Evolutionary conservation across 768 basidiomycete species (phyloP).

Genomic region (Gloeophyllum trabeum): DNA sequence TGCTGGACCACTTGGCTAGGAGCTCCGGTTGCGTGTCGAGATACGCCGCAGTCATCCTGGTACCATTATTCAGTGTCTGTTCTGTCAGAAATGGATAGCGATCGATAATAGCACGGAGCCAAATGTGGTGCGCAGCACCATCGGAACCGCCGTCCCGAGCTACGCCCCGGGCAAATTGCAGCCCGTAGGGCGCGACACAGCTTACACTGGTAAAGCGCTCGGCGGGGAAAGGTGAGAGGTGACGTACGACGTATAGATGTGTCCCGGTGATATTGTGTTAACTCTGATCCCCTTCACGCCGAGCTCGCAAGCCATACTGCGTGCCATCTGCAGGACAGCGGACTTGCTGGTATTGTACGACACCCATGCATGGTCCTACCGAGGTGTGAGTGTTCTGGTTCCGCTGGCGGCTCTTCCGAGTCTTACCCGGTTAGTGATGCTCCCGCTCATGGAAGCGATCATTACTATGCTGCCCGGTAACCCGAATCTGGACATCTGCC

Average conservation of each 20-base stretch:
- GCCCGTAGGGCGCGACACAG: no score
- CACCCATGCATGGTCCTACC: conserved; percentile 65
- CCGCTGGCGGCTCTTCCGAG: no score
- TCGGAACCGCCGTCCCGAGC: no score
- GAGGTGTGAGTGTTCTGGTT: no score
- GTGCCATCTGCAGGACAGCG: conserved; percentile 68
- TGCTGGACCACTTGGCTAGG: conserved; percentile 51
- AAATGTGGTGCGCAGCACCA: not conserved
- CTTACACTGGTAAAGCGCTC: no score
- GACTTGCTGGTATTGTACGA: conserved; percentile 73
- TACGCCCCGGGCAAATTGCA: not conserved
- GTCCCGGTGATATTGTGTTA: conserved; percentile 67
- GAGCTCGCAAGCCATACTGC: conserved; percentile 77
- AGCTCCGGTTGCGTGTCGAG: conserved; percentile 55
- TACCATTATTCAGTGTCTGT: no score
- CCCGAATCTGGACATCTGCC: conserved; percentile 23
- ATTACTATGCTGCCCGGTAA: conserved; percentile 27
- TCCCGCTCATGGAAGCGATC: conserved; percentile 31
- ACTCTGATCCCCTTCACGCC: conserved; percentile 56
- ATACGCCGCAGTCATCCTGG: conserved; percentile 72
- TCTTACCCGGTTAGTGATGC: conserved; percentile 54
- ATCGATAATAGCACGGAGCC: no score
- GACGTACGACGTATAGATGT: conserved; percentile 70
- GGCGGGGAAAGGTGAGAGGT: no score
- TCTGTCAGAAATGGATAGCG: no score